These are phyloP conservation scores for Leucaena leucocephala DNA, from an alignment of 306 rosid genomes.

Conservation along the genomic window DNA sequence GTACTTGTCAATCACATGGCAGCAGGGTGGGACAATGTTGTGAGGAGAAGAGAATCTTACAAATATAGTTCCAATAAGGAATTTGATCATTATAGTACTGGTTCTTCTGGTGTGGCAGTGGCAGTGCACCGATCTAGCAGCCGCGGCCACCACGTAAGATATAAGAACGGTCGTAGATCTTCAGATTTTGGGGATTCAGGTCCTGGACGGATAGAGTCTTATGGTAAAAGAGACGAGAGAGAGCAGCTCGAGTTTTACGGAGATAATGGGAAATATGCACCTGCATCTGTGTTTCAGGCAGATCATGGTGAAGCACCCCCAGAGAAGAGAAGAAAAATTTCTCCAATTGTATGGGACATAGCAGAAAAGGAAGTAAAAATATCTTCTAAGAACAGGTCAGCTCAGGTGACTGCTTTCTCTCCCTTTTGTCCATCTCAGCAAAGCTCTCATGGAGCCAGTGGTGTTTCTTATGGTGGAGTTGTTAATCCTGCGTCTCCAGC, in stretches of 20 bases:
- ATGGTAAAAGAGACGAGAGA: constrained; percentile 36
- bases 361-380: constrained; percentile 46
- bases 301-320: constrained; percentile 37
- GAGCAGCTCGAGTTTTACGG: constrained; percentile 39
- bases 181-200: constrained; percentile 3
- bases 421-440: not conserved
- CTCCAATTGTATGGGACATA: constrained; percentile 66
- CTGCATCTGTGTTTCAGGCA: not conserved
- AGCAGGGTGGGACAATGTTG: constrained; percentile 66
- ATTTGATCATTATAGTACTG: constrained; percentile 37
- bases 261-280: not conserved
- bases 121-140: constrained; percentile 7
- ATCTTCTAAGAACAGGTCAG: constrained; percentile 39
- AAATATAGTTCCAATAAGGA: constrained; percentile 39
- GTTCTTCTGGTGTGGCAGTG: constrained; percentile 30
- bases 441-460: not conserved
- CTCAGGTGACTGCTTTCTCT: constrained; percentile 25
- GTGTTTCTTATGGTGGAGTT: not conserved
- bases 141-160: constrained; percentile 13
- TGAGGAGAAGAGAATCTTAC: constrained; percentile 54
- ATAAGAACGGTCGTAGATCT: constrained; percentile 19
- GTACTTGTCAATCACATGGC: constrained; percentile 77
- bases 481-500: constrained; percentile 10
- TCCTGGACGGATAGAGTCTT: constrained; percentile 28
- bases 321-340: constrained; percentile 71